These are phyloP conservation scores for Candida corydali DNA, from an alignment of 805 yeast genomes.

Conservation along the genomic window DNA sequence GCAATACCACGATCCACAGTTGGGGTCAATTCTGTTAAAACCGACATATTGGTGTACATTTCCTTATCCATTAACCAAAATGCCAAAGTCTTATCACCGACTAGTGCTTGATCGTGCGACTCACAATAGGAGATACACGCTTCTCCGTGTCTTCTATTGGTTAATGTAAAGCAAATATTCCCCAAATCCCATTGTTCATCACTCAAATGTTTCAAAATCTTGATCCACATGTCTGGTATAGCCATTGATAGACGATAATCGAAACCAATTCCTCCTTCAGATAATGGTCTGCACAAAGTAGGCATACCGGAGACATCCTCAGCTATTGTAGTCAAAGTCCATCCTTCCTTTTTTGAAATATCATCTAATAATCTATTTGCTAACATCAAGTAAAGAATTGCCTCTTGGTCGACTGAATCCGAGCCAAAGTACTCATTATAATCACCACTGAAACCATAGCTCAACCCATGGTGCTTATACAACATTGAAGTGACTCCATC, in stretches of 20 bases:
- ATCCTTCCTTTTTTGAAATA: conserved; percentile 36
- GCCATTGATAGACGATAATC: conserved; percentile 96
- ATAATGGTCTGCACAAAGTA: conserved; percentile 74
- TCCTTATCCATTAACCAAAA: conserved; percentile 99
- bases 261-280: conserved; percentile 85
- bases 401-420: conserved; percentile 80
- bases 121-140: conserved; percentile 90
- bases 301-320: conserved; percentile 99
- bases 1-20: conserved; percentile 86
- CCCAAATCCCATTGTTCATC: conserved; percentile 95
- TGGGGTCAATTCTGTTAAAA: conserved; percentile 65
- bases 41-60: conserved; percentile 95
- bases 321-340: conserved; percentile 71
- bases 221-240: conserved; percentile 98
- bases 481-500: conserved; percentile 97
- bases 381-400: conserved; percentile 79
- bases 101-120: conserved; percentile 95
- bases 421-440: conserved; percentile 85
- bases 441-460: conserved; percentile 86
- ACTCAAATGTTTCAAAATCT: conserved; percentile 70
- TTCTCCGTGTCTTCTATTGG: conserved; percentile 86
- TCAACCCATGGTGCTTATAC: conserved; percentile 88
- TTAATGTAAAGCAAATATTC: conserved; percentile 70
- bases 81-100: conserved; percentile 94
- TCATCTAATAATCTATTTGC: conserved; percentile 77